These are phyloP conservation scores for Seminavis robusta DNA, from an alignment of 108 stramenopile species.

Conservation along the genomic window DNA sequence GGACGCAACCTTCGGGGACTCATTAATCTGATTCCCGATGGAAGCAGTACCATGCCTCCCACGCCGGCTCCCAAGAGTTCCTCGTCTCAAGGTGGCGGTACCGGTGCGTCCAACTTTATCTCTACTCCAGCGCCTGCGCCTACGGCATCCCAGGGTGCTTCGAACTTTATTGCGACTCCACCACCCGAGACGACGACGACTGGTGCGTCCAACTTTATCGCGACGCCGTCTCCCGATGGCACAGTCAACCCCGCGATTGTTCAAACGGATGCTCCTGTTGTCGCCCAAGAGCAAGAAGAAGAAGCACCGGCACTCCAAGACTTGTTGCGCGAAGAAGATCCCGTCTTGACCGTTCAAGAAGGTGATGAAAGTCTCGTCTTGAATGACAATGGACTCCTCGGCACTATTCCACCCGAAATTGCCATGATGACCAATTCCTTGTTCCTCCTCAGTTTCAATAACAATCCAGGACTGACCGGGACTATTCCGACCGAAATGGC, in stretches of 20 bases:
- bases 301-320: neutral
- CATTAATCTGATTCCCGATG: no score
- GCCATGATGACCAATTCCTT: conserved; percentile 14
- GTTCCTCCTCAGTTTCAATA: conserved; percentile 30
- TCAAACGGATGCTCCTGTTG: neutral
- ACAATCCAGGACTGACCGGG: conserved; percentile 64
- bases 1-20: no score
- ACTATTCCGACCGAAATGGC: conserved; percentile 47
- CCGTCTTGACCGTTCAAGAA: neutral
- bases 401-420: conserved; percentile 23
- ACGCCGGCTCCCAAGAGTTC: no score
- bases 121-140: no score
- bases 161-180: neutral
- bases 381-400: conserved; percentile 22
- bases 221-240: neutral
- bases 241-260: neutral
- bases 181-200: neutral
- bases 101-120: no score
- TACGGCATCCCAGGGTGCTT: no score
- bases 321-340: neutral
- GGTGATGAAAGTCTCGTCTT: conserved; percentile 1
- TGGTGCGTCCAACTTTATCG: neutral
- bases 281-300: neutral
- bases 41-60: no score
- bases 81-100: no score